Conservation (phyloP, 371 early-diverging fungal genomes). For the Blastocladiella emersonii region DNA sequence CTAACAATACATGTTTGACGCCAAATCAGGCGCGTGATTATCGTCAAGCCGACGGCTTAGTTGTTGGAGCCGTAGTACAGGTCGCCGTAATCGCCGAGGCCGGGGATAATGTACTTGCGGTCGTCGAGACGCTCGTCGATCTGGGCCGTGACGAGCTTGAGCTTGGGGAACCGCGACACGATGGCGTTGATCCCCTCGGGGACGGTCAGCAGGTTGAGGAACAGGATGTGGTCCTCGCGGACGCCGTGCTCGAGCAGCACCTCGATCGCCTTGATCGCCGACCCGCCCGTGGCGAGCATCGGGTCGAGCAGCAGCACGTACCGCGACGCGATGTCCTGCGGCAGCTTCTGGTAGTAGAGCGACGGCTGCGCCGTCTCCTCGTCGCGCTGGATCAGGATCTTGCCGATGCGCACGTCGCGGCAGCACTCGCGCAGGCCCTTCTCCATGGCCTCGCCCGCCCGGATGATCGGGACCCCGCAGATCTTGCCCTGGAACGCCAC, state of each 20-base stretch:
- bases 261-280: conserved; percentile 82
- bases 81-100: conserved; percentile 87
- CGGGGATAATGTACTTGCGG: conserved; percentile 78
- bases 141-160: conserved; percentile 74
- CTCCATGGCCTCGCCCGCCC: conserved; percentile 83
- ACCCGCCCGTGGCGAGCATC: conserved; percentile 72
- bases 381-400: conserved; percentile 73
- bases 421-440: conserved; percentile 62
- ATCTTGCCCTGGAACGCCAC: conserved; percentile 25
- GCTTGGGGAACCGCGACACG: conserved; percentile 49
- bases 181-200: conserved; percentile 75
- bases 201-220: conserved; percentile 64
- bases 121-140: conserved; percentile 71
- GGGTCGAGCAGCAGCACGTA: conserved; percentile 62
- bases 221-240: conserved; percentile 66
- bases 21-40: too few species aligned
- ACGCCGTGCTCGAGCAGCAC: conserved; percentile 77
- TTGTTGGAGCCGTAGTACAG: conserved; percentile 27
- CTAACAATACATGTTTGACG: too few species aligned
- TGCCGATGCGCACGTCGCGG: conserved; percentile 65
- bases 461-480: conserved; percentile 71
- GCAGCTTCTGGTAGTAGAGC: conserved; percentile 66
- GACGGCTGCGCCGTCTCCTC: conserved; percentile 68
- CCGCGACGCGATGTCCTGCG: conserved; percentile 38
- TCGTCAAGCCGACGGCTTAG: too few species aligned